Evolutionary conservation across 176 grass and related monocot genomes (phyloP).

Genomic region (Melocanna baccifera): DNA sequence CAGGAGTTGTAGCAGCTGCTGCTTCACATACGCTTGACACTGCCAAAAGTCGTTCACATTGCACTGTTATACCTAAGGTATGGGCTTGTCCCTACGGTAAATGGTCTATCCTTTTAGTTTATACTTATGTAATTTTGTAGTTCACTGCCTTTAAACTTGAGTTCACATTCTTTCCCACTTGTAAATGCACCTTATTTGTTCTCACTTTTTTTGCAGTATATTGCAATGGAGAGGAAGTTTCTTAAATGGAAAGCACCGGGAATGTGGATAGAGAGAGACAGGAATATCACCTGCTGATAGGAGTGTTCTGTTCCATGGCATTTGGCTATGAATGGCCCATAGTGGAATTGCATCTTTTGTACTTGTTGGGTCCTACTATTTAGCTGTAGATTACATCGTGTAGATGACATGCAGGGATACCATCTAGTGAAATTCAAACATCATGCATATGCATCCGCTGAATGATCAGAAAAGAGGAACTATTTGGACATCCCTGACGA

Average conservation of each 20-base stretch:
- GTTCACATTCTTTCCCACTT: slow-evolving; percentile 1
- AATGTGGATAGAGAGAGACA: slow-evolving; percentile 78
- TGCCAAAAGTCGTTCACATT: slow-evolving; percentile 84
- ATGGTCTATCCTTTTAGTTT: slow-evolving; percentile 10
- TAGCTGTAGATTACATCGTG: slow-evolving; percentile 55
- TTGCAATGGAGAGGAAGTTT: slow-evolving; percentile 82
- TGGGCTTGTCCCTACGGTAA: neutral
- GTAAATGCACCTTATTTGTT: slow-evolving; percentile 10
- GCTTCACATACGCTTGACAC: slow-evolving; percentile 92
- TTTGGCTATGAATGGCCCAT: slow-evolving; percentile 55
- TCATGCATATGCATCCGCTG: neutral
- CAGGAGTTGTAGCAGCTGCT: slow-evolving; percentile 68
- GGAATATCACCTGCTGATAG: slow-evolving; percentile 69
- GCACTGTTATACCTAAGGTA: slow-evolving; percentile 84
- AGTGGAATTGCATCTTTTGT: slow-evolving; percentile 74
- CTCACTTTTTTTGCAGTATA: slow-evolving; percentile 49
- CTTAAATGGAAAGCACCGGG: slow-evolving; percentile 70
- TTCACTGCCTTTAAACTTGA: neutral
- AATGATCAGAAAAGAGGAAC: neutral
- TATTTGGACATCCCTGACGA: neutral
- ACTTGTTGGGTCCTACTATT: slow-evolving; percentile 73
- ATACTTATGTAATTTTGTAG: neutral
- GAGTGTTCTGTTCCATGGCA: slow-evolving; percentile 64
- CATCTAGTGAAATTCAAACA: neutral
- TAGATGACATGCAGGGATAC: slow-evolving; percentile 24